A percentile compares a stretch with the other conserved stretches of the same genome.
phyloP scores from a whole-genome alignment of 805 yeast species.

The Lipomyces mesembrius region DNA sequence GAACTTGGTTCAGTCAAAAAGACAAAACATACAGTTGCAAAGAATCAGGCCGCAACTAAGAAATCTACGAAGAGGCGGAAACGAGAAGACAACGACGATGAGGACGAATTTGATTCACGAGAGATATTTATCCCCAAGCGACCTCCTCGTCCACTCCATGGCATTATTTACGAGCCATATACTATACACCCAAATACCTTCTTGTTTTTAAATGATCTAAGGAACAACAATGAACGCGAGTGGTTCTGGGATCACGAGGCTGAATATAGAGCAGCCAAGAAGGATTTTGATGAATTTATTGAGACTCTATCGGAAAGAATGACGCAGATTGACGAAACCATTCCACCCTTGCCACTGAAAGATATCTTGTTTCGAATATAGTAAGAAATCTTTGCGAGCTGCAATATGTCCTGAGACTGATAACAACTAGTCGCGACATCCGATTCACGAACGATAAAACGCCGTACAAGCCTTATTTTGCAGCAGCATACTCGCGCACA shows the following conservation, averaged over 20 bases:
- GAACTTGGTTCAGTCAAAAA: neutral
- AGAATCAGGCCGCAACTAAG: neutral
- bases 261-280: constrained; percentile 36
- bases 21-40: neutral
- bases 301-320: constrained; percentile 27
- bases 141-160: constrained; percentile 17
- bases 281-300: constrained; percentile 37
- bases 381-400: constrained; percentile 14
- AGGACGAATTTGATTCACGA: constrained; percentile 19
- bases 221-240: constrained; percentile 37
- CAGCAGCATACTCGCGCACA: constrained; percentile 38
- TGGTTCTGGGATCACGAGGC: constrained; percentile 40
- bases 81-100: neutral
- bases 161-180: constrained; percentile 18
- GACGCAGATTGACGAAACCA: constrained; percentile 30
- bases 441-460: constrained; percentile 37
- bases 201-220: constrained; percentile 27
- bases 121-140: constrained; percentile 28
- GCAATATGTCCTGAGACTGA: neutral
- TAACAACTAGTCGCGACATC: constrained; percentile 32
- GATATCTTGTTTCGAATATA: constrained; percentile 36
- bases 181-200: constrained; percentile 37
- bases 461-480: constrained; percentile 39
- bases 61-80: neutral
- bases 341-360: constrained; percentile 37